Percentiles rank a stretch among this genome's conserved stretches.
Conservation (phyloP, 1,284 basidiomycete species). For the Boletus subluridellus region DNA sequence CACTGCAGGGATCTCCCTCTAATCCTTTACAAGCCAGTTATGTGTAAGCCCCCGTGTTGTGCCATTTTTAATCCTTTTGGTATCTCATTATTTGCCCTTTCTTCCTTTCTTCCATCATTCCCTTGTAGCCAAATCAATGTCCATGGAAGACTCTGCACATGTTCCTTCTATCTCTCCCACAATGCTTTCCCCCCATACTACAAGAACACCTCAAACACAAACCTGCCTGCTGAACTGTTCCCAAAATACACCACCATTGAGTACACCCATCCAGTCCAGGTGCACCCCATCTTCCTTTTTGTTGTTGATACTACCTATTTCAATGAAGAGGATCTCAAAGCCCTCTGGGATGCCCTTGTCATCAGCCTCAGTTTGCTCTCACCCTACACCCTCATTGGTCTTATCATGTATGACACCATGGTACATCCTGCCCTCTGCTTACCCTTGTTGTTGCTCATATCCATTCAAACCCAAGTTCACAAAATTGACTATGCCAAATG, state of each 20-base stretch:
- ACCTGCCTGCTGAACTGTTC: conserved; percentile 91
- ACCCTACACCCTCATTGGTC: conserved; percentile 89
- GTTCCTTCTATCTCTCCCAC: conserved; percentile 94
- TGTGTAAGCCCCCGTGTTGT: conserved; percentile 96
- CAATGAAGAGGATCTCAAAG: conserved; percentile 94
- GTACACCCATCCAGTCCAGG: conserved; percentile 91
- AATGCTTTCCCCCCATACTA: conserved; percentile 99
- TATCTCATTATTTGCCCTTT: conserved; percentile 35
- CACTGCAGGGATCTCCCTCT: conserved; percentile 92
- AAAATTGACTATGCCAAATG: conserved; percentile 96
- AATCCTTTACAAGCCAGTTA: conserved; percentile 96
- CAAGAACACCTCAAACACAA: conserved; percentile 97
- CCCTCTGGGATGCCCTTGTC: conserved; percentile 88
- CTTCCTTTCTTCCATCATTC: conserved; percentile 2
- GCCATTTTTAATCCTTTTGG: conserved; percentile 98
- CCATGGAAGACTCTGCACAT: conserved; percentile 98
- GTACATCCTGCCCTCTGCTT: conserved; percentile 41
- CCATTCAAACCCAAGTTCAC: conserved; percentile 89
- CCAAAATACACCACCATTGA: conserved; percentile 99
- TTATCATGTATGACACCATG: conserved; percentile 98
- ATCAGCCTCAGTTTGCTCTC: conserved; percentile 92
- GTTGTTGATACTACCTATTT: conserved; percentile 93
- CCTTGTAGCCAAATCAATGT: conserved; percentile 90
- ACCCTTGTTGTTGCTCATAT: not conserved
- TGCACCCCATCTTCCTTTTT: conserved; percentile 95